Evolutionary conservation across 2,329 filamentous ascomycete genomes (phyloP).

Genomic region (Exophiala oligosperma): DNA sequence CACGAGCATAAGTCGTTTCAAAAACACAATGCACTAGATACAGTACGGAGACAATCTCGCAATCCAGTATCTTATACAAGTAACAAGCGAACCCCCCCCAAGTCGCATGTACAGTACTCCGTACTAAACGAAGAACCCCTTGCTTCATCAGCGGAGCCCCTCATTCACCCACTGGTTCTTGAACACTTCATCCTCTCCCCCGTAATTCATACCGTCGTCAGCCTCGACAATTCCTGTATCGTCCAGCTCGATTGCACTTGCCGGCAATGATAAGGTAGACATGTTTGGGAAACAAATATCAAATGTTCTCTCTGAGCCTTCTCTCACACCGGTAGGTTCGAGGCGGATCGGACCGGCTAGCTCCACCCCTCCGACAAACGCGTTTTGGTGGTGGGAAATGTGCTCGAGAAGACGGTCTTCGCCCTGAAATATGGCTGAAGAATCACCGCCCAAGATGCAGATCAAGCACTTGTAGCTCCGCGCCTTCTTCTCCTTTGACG

Average conservation of each 20-base stretch:
- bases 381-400: slow-evolving; percentile 10
- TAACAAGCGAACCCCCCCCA: too few relatives aligned
- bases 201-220: slow-evolving; percentile 2
- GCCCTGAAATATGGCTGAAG: slow-evolving; percentile 5
- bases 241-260: slow-evolving; percentile 15
- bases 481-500: slow-evolving; percentile 6
- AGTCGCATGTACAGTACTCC: background rate
- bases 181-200: slow-evolving; percentile 2
- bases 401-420: slow-evolving; percentile 18
- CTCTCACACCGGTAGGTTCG: slow-evolving; percentile 8
- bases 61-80: too few relatives aligned
- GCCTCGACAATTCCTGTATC: slow-evolving; percentile 12
- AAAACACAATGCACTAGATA: too few relatives aligned
- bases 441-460: slow-evolving; percentile 10
- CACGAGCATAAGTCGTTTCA: too few relatives aligned
- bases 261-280: slow-evolving; percentile 5
- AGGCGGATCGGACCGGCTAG: slow-evolving; percentile 15
- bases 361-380: slow-evolving; percentile 1
- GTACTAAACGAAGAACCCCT: background rate
- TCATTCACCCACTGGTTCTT: slow-evolving; percentile 14
- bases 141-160: slow-evolving; percentile 2
- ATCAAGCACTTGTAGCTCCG: slow-evolving; percentile 17
- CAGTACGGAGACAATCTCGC: too few relatives aligned
- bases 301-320: slow-evolving; percentile 15
- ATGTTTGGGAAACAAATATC: slow-evolving; percentile 16